Conservation (phyloP, 108 stramenopile genomes). For the Bacterosira constricta region DNA sequence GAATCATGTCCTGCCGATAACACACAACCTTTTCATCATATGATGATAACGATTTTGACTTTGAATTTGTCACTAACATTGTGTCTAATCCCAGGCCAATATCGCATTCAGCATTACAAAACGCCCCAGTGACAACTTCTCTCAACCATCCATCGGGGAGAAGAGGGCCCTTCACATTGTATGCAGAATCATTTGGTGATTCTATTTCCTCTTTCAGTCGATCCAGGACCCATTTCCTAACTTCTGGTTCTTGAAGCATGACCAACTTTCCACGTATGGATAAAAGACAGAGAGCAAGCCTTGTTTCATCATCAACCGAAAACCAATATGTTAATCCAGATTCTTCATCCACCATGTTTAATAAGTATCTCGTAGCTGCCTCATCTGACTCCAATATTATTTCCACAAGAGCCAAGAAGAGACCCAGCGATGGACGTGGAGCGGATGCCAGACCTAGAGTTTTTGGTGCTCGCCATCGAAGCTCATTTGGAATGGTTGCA, state of each 20-base stretch:
- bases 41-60: background rate
- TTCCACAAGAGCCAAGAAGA: constrained; percentile 58
- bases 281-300: constrained; percentile 57
- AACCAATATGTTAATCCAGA: constrained; percentile 62
- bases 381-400: constrained; percentile 60
- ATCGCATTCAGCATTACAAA: constrained; percentile 75
- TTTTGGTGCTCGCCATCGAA: constrained; percentile 54
- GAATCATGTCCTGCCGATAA: constrained; percentile 42
- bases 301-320: constrained; percentile 66
- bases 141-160: constrained; percentile 65
- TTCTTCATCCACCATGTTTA: constrained; percentile 66
- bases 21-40: constrained; percentile 15
- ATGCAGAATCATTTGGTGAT: constrained; percentile 1
- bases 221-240: constrained; percentile 64
- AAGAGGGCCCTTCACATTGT: background rate
- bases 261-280: constrained; percentile 58
- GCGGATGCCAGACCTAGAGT: constrained; percentile 8
- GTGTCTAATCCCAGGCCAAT: constrained; percentile 30
- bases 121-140: constrained; percentile 50
- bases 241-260: constrained; percentile 65
- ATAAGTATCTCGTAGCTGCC: constrained; percentile 51
- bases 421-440: constrained; percentile 44
- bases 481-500: constrained; percentile 75
- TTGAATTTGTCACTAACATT: background rate
- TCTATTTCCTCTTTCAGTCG: constrained; percentile 46